Evolutionary conservation across 1,139 yeast genomes (phyloP), one percentile per base, ranked within the genome.

Genomic region (Lodderomyces elongisporus): DNA sequence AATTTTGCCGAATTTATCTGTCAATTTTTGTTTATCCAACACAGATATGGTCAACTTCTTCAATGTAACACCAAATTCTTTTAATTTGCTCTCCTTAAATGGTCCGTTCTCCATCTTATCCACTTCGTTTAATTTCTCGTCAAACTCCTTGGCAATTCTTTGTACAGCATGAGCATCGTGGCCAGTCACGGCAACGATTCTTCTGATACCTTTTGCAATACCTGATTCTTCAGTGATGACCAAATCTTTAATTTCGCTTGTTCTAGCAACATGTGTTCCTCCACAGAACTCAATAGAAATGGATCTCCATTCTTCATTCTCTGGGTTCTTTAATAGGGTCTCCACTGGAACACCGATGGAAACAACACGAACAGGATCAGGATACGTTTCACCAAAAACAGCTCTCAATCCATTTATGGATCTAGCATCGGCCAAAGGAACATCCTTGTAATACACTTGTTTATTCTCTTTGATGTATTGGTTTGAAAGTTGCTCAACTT

Each of bases 361-460:
- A 36, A 91, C 96, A 47, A 91, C 98, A 58, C 98, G 79, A 23
- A 91, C 99, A 30, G 98, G 99, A 54, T 91, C 97, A 26, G 99
- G 99, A 56, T 91, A 91, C 4, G 96, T 87, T 69, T 91, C 99
- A 49, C 98, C 98, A 53, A 91, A 93, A 28, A 91, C 98, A 35
- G 98, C 98, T 63, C 98, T 85, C 36, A 93, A 79, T 17, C 97
- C 95, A 45, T 62, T 64, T 48, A 91, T 89, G 35, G 74, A 63
- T 50, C 74, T 77, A 25, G 97, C 98, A 40, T 63, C 55, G 14
- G 68, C 73, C 44, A 93, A 73, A 12, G 82, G 65, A 41, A 91
- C 96, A 32, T 89, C 95, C 61, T 85, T 75, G 42, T 94, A 74
- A 57, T 72, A 89, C 16, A 91, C 97, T 30, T 66, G 61, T 46